Evolutionary conservation across 2,329 filamentous ascomycete genomes (phyloP), one percentile per base, ranked within the genome.

Genomic region (Colletotrichum eleusines): DNA sequence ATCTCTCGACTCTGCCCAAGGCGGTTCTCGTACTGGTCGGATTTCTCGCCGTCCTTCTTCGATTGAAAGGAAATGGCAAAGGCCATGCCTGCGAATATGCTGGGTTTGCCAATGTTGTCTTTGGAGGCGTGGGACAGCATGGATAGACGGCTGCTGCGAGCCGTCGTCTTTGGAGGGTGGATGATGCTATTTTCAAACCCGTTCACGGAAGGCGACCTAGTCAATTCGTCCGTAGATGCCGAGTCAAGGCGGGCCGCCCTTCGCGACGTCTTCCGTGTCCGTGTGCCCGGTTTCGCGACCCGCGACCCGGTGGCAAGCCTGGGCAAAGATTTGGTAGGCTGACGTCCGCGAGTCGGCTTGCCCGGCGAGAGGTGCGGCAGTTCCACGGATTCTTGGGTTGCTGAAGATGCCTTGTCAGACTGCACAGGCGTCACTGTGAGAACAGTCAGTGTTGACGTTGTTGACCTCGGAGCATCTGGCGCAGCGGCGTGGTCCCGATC

Each of bases 21-120:
- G 33, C 79, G 81, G 51, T 79, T 76, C 3, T 76, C 76, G 57
- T 78, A 81, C 11, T 89, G 88, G 23, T 89, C 86, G 11, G 82
- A 82, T 20, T 85, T 86, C 63, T 89, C 85, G 1, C 87, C 85
- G 2, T 84, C 83, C 50, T 83, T 81, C 35, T 80, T 81, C 0
- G 81, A 80, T 74, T 86, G 85, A 72, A 94, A 93, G 0, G 94
- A 95, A 14, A 97, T 87, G 0, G 94, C 94, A 80, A 98, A 98
- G 0, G 89, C 90, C 94, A 98, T 97, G 51, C 91, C 90, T 1
- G 87, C 82, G 76, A 98, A 97, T 0, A 97, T 72, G 12, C 69
- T 76, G 33, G 26, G 33, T 26, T 55, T 61, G 20, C 73, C 62
- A 2, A 12, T 7, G 31, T 59, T 40, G 1, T 66, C 66, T 42